Base-by-base conservation (phyloP, 768 basidiomycete genomes). In the Flagelloscypha sp. region DNA sequence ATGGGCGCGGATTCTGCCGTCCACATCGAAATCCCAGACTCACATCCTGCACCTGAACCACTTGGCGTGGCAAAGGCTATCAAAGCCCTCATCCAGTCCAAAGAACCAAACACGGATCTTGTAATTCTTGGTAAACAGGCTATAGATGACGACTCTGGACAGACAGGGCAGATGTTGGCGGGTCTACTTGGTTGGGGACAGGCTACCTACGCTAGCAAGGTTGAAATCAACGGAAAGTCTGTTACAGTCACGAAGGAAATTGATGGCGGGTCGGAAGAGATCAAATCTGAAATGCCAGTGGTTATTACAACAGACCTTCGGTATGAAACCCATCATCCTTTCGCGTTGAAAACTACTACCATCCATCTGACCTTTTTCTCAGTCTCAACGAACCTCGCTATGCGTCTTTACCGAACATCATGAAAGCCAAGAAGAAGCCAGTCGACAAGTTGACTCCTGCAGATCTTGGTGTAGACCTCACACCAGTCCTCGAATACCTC, bases 351-450 rank as follows among this genome's bases (percentile, higher is more conserved):
- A n/a, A n/a, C n/a, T n/a, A n/a, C n/a, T 17, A 25, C 8, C 19
- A 18, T 35, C 30, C n/a, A 11, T 30, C 15, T 24, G 7, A 30
- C 24, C 19, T 15, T 6, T 27, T 15, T 43, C 7, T 40, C 33
- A 25, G 30, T 27, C 36, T 36, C 31, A 12, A 51, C 90, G 93
- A 94, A 57, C 94, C 94, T 1, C 83, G 94, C 47, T 99, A 95
- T 52, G 95, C 95, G 0, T 90, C 93, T n/a, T 58, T 99, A 41
- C 89, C 90, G 3, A 92, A 89, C 48, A 94, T 94, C 59, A 94
- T 94, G 88, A 93, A 94, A 60, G 95, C 95, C n/a, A 98, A 97
- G 72, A 99, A 97, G 73, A 99, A 99, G 65, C 81, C 84, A 10
- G 60, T 97, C 27, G 81, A 93, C 60, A 90, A 86, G 52, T 49